Base-by-base conservation (phyloP, 2,329 filamentous ascomycete species). In the Raffaelea albimanens region DNA sequence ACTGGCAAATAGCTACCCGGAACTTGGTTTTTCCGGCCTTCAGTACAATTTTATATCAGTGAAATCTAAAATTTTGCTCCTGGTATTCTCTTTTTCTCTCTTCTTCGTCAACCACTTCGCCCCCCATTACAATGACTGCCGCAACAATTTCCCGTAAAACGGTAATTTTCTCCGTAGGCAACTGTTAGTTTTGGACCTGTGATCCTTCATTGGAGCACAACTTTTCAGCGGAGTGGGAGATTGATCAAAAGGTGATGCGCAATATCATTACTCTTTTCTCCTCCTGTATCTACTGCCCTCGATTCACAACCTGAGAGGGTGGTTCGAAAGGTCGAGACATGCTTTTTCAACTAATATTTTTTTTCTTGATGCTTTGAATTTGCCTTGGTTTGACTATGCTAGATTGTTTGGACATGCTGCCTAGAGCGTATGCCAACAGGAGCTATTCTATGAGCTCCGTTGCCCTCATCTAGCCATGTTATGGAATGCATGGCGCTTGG, bases 211-310 rank as follows among this genome's bases (percentile, higher is more conserved):
- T 77, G 78, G 71, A 45, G 25, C 45, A 66, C 63, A 59, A 65
- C 63, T 64, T 66, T 64, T 55, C 56, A 63, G 67, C 67, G 71
- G 76, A 73, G 80, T 76, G 81, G 75, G 64, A 85, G 80, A 85
- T 68, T 57, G 65, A 78, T 29, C 25, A 29, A 29, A 29, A 13
- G 13, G 7, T 29, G 25, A 29, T 13, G 25, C 13, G 25, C 25
- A 59, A 51, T n/a, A n/a, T n/a, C n/a, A 53, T 13, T 29, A n/a
- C 33, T 21, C 10, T 21, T 22, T 45, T 34, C 58, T 66, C 83
- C 73, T 79, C 82, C 82, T 82, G 84, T 88, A 88, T 88, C 84
- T 88, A 82, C 84, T 86, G 81, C 83, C 82, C 82, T 85, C 76
- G 83, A 88, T 78, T 82, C 46, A 43, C 34, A 67, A 68, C 67